Evolutionary conservation across 2,329 filamentous ascomycete species (phyloP), one percentile per base, ranked within the genome.

Genomic region (Arthrobotrys megalospora): DNA sequence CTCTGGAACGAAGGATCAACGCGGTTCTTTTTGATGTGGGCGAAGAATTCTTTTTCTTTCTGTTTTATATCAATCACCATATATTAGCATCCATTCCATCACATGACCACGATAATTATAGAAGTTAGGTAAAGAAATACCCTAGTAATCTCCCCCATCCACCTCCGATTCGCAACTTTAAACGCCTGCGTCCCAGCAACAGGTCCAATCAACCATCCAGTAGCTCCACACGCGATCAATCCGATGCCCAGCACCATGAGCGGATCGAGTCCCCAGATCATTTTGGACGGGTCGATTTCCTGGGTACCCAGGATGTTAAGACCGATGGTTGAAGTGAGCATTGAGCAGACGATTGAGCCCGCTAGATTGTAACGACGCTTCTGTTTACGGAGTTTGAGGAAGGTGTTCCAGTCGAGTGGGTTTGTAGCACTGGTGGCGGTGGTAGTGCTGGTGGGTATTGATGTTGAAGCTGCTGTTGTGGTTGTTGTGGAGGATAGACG

Each of bases 31-130:
- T 94, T 96, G 85, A 99, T 93, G 81, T 95, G 89, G 79, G 91
- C 90, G 85, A 95, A 97, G 87, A 99, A 97, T 84, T 95, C 91
- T 82, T 91, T 93, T 86, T 99, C 96, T 89, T 97, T 98, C 88
- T 93, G 32, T 71, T 47, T 28, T 58, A 8, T 7, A 47, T 14
- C 7, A 14, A 19, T 21, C 52, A 45, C 5, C 14, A 8, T 34
- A 32, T 64, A 21, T 32, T 14, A 38, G 10, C n/a, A n/a, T n/a
- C n/a, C n/a, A n/a, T n/a, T n/a, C n/a, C n/a, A n/a, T n/a, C n/a
- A n/a, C n/a, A n/a, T n/a, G n/a, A n/a, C n/a, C n/a, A n/a, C n/a
- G 16, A 16, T 14, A 50, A 34, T 34, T 34, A 24, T 48, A 52
- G 38, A 24, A 34, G n/a, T n/a, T n/a, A 34, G 16, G 5, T 6